Evolutionary conservation across 495 filamentous ascomycete genomes (phyloP).

Genomic region (Aspergillus biplanus): DNA sequence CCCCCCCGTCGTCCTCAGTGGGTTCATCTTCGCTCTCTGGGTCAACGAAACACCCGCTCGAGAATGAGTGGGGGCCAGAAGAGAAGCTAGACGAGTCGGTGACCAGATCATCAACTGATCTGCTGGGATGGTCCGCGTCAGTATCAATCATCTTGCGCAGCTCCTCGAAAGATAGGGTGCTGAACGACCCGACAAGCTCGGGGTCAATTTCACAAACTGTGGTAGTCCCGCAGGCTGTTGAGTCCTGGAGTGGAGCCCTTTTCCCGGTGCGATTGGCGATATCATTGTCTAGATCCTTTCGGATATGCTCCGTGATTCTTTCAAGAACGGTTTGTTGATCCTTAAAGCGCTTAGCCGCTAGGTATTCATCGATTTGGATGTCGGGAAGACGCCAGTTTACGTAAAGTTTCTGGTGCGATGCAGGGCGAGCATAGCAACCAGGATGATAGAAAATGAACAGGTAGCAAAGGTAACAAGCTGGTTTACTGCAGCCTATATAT

Average conservation of each 20-base stretch:
- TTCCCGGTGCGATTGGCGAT: neutral
- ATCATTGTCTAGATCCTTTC: conserved; percentile 1
- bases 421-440: conserved; percentile 25
- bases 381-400: conserved; percentile 33
- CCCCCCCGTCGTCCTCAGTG: neutral
- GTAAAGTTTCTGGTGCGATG: conserved; percentile 31
- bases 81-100: neutral
- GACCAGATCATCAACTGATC: neutral
- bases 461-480: conserved; percentile 35
- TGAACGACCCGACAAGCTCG: neutral
- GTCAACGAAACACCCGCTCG: neutral
- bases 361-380: conserved; percentile 7
- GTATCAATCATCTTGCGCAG: neutral
- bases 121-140: neutral
- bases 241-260: neutral
- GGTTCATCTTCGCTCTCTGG: neutral
- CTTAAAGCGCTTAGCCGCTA: neutral
- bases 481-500: conserved; percentile 38
- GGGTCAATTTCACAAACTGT: neutral
- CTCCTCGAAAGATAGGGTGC: neutral
- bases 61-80: neutral
- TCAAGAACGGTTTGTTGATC: conserved; percentile 4
- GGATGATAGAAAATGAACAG: conserved; percentile 33
- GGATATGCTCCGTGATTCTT: neutral
- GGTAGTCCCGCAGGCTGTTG: neutral